These are phyloP conservation scores for Vitis rotundifolia DNA, from an alignment of 164 flowering plant genomes.

Conservation along the genomic window DNA sequence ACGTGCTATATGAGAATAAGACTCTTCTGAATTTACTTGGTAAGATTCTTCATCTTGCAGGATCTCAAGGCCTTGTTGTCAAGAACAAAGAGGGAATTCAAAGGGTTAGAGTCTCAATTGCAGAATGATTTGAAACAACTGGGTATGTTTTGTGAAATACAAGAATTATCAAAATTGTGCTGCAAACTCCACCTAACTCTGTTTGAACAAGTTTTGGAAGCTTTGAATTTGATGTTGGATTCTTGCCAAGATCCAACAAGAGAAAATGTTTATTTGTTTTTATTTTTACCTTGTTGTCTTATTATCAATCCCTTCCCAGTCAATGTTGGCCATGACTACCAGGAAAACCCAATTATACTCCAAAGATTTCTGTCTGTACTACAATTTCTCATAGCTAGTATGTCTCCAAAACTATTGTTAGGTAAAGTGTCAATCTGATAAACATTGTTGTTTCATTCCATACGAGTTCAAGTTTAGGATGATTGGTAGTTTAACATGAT, in stretches of 20 bases:
- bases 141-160: constrained; percentile 39
- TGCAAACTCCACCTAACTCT: too few relatives aligned
- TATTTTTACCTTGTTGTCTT: neutral
- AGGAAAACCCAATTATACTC: neutral
- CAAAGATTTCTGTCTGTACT: neutral
- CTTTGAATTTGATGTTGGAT: too few relatives aligned
- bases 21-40: too few relatives aligned
- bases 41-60: constrained; percentile 29
- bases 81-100: constrained; percentile 58
- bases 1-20: too few relatives aligned
- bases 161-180: neutral
- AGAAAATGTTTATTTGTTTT: neutral
- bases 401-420: too few relatives aligned
- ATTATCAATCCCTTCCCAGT: neutral
- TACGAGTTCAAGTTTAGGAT: too few relatives aligned
- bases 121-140: constrained; percentile 56
- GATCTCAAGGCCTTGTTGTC: constrained; percentile 59
- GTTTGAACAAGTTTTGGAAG: too few relatives aligned
- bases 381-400: too few relatives aligned
- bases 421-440: too few relatives aligned
- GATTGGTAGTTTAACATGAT: too few relatives aligned
- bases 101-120: constrained; percentile 52
- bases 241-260: too few relatives aligned
- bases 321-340: neutral
- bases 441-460: too few relatives aligned